phyloP scores from a whole-genome alignment of 1,284 basidiomycete genomes.

The Paramarasmius palmivorus region DNA sequence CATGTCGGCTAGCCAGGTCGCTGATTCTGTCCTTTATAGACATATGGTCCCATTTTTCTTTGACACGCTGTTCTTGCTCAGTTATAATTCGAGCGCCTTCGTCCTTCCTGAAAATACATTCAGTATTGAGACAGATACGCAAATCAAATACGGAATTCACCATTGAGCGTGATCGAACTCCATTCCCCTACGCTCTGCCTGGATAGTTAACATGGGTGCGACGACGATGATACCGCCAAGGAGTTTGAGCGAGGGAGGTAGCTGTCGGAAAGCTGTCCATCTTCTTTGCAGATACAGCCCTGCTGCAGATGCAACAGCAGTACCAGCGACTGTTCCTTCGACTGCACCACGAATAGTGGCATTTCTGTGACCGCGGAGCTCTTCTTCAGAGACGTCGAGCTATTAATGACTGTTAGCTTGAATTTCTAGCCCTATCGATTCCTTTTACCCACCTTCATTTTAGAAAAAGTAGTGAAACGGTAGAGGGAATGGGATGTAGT shows the following conservation, averaged over 20 bases:
- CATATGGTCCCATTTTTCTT: slow-evolving; percentile 62
- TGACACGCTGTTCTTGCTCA: slow-evolving; percentile 45
- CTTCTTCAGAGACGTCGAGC: slow-evolving; percentile 42
- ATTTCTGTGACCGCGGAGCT: slow-evolving; percentile 50
- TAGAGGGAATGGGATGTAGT: neutral
- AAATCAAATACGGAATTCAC: slow-evolving; percentile 36
- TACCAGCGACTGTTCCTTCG: slow-evolving; percentile 60
- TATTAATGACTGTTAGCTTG: slow-evolving; percentile 19
- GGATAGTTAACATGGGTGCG: slow-evolving; percentile 72
- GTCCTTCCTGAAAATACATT: slow-evolving; percentile 48
- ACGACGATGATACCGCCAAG: slow-evolving; percentile 69
- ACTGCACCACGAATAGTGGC: slow-evolving; percentile 62
- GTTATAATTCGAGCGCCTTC: slow-evolving; percentile 61
- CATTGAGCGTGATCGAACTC: slow-evolving; percentile 74
- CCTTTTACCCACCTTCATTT: neutral
- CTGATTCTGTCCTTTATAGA: slow-evolving; percentile 58
- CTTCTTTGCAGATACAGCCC: slow-evolving; percentile 60
- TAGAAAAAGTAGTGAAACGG: neutral
- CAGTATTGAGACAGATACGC: slow-evolving; percentile 1
- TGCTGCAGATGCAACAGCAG: slow-evolving; percentile 52
- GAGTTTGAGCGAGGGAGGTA: slow-evolving; percentile 77
- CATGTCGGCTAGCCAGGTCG: slow-evolving; percentile 77
- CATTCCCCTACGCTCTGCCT: slow-evolving; percentile 78
- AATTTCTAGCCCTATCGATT: too few species aligned
- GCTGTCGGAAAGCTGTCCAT: slow-evolving; percentile 62